phyloP scores from a whole-genome alignment of 139 green algal species.

The Auxenochlorella pyrenoidosa region DNA sequence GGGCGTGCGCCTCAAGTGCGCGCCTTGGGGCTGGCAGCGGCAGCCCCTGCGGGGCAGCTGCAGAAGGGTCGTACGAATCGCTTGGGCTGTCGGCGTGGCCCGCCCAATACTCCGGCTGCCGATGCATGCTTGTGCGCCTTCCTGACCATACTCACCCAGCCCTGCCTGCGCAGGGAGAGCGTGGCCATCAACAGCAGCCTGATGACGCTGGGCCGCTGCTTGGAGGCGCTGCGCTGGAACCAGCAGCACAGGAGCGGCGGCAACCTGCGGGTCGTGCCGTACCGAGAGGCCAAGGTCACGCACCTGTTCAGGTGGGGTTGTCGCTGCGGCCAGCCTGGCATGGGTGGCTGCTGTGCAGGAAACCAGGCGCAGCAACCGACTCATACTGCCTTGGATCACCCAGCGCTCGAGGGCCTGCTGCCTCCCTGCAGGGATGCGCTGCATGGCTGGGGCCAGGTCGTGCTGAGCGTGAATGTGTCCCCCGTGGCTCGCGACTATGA shows the following conservation, averaged over 20 bases:
- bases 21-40: neutral
- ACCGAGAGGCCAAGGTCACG: conserved; percentile 69
- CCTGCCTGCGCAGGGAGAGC: conserved; percentile 66
- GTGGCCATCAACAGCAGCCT: conserved; percentile 85
- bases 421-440: conserved; percentile 64
- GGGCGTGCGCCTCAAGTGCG: conserved; percentile 73
- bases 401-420: no score
- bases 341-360: neutral
- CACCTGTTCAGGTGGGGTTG: conserved; percentile 48
- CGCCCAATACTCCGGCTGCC: neutral
- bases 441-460: conserved; percentile 75
- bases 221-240: conserved; percentile 83
- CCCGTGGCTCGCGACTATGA: conserved; percentile 71
- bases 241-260: conserved; percentile 61
- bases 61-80: neutral
- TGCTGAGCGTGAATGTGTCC: conserved; percentile 77
- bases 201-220: conserved; percentile 81
- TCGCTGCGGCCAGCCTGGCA: neutral
- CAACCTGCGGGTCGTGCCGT: conserved; percentile 63
- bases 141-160: neutral
- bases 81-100: neutral
- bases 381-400: neutral
- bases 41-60: neutral
- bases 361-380: no score
- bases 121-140: neutral